Conservation (phyloP, 2,329 filamentous ascomycete species). For the Exophiala sp. region DNA sequence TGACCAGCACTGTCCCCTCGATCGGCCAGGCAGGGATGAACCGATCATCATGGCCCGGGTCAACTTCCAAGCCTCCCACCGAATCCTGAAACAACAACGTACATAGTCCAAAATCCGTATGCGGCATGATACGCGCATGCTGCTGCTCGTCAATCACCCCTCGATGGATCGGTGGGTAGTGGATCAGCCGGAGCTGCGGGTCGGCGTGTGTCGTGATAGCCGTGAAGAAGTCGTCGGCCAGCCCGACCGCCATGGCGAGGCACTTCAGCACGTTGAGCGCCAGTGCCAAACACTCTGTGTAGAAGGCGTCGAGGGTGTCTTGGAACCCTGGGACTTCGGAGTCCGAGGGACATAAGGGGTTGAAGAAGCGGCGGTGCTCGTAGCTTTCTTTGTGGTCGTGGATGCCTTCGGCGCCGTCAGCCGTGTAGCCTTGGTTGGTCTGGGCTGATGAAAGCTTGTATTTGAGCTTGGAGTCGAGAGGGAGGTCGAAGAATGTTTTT, state of each 20-base stretch:
- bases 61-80: constrained; percentile 45
- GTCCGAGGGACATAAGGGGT: constrained; percentile 20
- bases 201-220: constrained; percentile 49
- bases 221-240: constrained; percentile 53
- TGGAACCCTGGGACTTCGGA: constrained; percentile 43
- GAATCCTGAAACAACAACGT: constrained; percentile 45
- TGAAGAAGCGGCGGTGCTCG: constrained; percentile 22
- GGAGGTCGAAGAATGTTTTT: constrained; percentile 41
- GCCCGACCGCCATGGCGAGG: constrained; percentile 51
- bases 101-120: constrained; percentile 43
- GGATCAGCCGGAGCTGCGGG: constrained; percentile 28
- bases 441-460: constrained; percentile 40
- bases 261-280: constrained; percentile 47
- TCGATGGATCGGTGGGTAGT: constrained; percentile 35
- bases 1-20: constrained; percentile 47
- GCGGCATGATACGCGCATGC: constrained; percentile 28
- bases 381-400: constrained; percentile 26
- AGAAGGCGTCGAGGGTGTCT: constrained; percentile 37
- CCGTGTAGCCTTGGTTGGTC: constrained; percentile 24
- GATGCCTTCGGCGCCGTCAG: constrained; percentile 20
- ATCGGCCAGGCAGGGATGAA: constrained; percentile 32
- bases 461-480: constrained; percentile 42
- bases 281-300: constrained; percentile 45
- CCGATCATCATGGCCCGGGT: constrained; percentile 17
- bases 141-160: constrained; percentile 10